Evolutionary conservation across 2,329 filamentous ascomycete species (phyloP).

Genomic region (Colletotrichum tanaceti): DNA sequence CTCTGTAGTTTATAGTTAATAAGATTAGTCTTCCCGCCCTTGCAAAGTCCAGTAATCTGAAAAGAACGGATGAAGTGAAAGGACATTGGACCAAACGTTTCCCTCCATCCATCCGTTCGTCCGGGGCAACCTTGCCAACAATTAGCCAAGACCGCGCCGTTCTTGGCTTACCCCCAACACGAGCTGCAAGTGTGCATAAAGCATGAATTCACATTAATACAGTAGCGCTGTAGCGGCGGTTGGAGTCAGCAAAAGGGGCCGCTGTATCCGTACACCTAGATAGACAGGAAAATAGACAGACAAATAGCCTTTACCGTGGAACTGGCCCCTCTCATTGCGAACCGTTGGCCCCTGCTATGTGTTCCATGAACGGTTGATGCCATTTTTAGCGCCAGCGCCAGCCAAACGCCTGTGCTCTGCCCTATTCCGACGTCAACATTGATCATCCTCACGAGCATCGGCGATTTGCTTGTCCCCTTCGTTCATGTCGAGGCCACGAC

Average conservation of each 20-base stretch:
- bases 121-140: neutral
- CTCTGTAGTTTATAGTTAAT: neutral
- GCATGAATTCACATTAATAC: neutral
- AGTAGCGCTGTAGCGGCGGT: constrained; percentile 5
- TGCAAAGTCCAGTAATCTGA: no score
- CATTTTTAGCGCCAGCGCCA: neutral
- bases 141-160: constrained; percentile 8
- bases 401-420: neutral
- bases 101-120: no score
- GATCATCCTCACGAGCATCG: neutral
- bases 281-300: no score
- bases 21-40: no score
- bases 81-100: neutral
- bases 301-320: neutral
- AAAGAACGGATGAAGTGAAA: no score
- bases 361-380: neutral
- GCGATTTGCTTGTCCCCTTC: neutral
- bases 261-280: constrained; percentile 11
- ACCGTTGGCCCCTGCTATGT: neutral
- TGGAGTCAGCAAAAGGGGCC: neutral
- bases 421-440: neutral
- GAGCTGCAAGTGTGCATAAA: constrained; percentile 27
- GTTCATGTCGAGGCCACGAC: no score
- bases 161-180: constrained; percentile 11
- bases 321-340: constrained; percentile 2